A percentile compares a stretch with the other conserved stretches of the same genome.
These are phyloP conservation scores for Picea mariana DNA, from an alignment of 83 land plant genomes.

Conservation along the genomic window DNA sequence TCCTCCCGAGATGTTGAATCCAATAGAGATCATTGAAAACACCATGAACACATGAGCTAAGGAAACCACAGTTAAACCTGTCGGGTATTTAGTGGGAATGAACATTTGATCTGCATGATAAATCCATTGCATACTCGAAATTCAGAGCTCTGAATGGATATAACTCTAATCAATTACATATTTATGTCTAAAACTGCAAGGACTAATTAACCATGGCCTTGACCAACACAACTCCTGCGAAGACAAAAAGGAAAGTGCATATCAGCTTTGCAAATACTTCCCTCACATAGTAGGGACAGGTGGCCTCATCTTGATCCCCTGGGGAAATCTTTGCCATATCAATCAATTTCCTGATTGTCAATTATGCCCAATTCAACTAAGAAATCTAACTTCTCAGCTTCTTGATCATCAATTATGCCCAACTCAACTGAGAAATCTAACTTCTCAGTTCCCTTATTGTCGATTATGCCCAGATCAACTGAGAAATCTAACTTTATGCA, in stretches of 20 bases:
- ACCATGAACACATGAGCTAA: constrained; percentile 73
- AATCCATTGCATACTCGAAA: no score
- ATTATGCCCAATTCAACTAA: no score
- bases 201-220: constrained; percentile 37
- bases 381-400: no score
- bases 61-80: constrained; percentile 74
- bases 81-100: constrained; percentile 25
- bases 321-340: constrained; percentile 18
- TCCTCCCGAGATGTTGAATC: constrained; percentile 72
- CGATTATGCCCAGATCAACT: no score
- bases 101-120: no score
- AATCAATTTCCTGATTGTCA: neutral
- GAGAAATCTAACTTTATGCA: no score
- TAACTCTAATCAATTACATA: no score
- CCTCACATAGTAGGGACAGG: constrained; percentile 48
- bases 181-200: no score
- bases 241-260: constrained; percentile 51
- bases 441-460: no score
- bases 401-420: no score
- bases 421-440: no score
- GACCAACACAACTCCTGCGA: constrained; percentile 67
- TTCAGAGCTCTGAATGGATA: no score
- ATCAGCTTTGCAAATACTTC: constrained; percentile 35
- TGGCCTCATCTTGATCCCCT: constrained; percentile 27
- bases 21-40: constrained; percentile 63